Percentiles rank a stretch among this genome's conserved stretches.
phyloP scores from a whole-genome alignment of 192 early-diverging fungal species.

The Coemansia sp. region DNA sequence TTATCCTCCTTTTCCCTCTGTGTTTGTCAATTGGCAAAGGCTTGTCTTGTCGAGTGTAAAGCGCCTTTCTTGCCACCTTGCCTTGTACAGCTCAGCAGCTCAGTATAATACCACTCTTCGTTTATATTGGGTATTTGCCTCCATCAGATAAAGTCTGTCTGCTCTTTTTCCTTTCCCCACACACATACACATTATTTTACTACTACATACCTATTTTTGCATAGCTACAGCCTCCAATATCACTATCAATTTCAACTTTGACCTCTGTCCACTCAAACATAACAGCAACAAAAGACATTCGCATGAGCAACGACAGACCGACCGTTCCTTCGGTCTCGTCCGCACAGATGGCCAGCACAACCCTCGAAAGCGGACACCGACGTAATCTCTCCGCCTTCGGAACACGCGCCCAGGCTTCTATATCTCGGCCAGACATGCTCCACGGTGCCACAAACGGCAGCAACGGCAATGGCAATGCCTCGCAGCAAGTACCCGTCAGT shows the following conservation, averaged over 20 bases:
- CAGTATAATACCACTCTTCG: too few species aligned
- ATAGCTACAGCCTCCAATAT: too few species aligned
- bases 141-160: too few species aligned
- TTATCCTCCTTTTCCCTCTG: constrained; percentile 8
- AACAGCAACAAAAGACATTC: not conserved
- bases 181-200: too few species aligned
- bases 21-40: not conserved
- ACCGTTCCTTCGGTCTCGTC: not conserved
- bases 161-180: too few species aligned
- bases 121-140: too few species aligned
- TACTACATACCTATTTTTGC: too few species aligned
- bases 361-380: constrained; percentile 11
- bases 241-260: too few species aligned
- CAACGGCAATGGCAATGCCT: constrained; percentile 14
- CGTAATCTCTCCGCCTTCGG: not conserved
- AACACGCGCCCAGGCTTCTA: constrained; percentile 16
- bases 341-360: constrained; percentile 2
- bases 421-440: constrained; percentile 20
- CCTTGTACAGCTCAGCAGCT: too few species aligned
- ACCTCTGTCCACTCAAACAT: too few species aligned
- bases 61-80: not conserved
- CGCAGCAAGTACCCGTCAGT: constrained; percentile 51
- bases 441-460: not conserved
- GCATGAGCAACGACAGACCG: constrained; percentile 9
- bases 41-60: not conserved